A percentile compares a stretch with the other conserved stretches of the same genome.
Evolutionary conservation across 2,329 filamentous ascomycete genomes (phyloP).

Genomic region (Biscogniauxia marginata): DNA sequence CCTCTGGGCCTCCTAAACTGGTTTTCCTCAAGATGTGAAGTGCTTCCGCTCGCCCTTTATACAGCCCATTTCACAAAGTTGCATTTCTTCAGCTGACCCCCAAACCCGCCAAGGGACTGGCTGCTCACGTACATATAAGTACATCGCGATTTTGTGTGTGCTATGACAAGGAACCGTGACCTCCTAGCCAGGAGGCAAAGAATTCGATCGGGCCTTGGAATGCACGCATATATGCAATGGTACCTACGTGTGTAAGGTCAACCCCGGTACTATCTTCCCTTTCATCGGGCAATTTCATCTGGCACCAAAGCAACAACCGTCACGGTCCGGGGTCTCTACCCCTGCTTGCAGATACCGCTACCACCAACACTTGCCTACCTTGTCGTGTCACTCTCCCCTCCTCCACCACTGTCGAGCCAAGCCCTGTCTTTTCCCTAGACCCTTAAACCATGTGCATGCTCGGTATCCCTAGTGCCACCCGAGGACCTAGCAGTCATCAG

Average conservation of each 20-base stretch:
- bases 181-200: background rate
- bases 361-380: constrained; percentile 10
- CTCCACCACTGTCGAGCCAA: constrained; percentile 3
- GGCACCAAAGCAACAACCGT: constrained; percentile 36
- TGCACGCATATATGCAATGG: constrained; percentile 29
- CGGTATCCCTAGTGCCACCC: constrained; percentile 25
- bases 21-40: background rate
- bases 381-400: constrained; percentile 25
- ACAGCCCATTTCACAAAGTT: background rate
- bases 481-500: constrained; percentile 21
- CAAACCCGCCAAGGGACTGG: background rate
- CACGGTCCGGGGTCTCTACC: constrained; percentile 31
- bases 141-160: background rate
- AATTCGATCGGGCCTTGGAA: constrained; percentile 22
- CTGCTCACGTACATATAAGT: background rate
- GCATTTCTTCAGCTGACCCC: background rate
- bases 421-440: constrained; percentile 16
- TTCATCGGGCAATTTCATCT: constrained; percentile 46
- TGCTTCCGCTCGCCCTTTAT: background rate
- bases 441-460: constrained; percentile 35
- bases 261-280: constrained; percentile 31
- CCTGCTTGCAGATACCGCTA: constrained; percentile 22
- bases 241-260: constrained; percentile 30
- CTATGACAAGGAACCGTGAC: background rate
- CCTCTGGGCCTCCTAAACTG: background rate